Evolutionary conservation across 169 alveolate genomes (phyloP).

Genomic region (Plasmodium fragile): DNA sequence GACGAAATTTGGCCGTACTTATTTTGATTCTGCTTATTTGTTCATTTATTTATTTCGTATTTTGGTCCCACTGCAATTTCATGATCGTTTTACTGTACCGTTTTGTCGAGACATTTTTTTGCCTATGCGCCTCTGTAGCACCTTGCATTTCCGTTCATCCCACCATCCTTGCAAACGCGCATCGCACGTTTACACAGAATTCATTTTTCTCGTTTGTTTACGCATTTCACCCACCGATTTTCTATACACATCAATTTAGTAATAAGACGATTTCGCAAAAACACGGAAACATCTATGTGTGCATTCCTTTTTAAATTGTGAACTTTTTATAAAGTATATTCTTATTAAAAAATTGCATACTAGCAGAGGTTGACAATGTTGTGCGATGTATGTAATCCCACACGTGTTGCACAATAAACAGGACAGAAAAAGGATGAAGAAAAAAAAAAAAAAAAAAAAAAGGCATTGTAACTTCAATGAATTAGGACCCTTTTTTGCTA

Average conservation of each 20-base stretch:
- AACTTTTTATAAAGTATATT: background rate
- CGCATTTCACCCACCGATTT: background rate
- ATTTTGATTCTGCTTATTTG: conserved; percentile 11
- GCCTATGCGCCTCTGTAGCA: background rate
- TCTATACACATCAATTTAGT: background rate
- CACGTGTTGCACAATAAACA: background rate
- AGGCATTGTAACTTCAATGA: background rate
- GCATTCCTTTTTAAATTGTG: conserved; percentile 1
- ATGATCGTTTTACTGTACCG: background rate
- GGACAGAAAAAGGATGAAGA: background rate
- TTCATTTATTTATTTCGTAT: conserved; percentile 9
- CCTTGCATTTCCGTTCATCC: background rate
- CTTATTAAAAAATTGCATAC: background rate
- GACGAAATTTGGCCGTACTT: background rate
- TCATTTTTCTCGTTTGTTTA: conserved; percentile 5
- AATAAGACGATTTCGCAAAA: background rate
- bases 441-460: background rate
- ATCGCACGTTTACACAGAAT: background rate
- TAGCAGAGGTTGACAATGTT: background rate
- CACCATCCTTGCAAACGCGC: background rate
- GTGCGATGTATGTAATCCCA: background rate
- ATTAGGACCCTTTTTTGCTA: conserved; percentile 19
- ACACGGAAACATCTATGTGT: background rate
- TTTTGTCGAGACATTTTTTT: background rate
- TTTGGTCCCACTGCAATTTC: background rate